Base-by-base conservation (phyloP, 1,284 basidiomycete genomes). In the Trichosporon ovoides region DNA sequence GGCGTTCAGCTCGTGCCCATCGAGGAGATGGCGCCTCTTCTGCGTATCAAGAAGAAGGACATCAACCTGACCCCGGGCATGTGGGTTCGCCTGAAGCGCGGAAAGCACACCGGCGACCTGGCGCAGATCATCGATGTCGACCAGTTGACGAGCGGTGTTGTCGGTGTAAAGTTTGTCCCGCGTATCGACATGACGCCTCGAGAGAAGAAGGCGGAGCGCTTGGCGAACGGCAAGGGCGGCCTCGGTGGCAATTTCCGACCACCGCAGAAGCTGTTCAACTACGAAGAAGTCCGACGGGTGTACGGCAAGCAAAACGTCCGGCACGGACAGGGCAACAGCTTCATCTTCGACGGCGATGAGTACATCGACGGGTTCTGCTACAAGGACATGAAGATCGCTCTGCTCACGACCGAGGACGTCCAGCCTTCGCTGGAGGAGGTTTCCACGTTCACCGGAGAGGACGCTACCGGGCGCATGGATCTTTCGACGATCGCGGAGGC, bases 341-440 rank as follows among this genome's bases (percentile, higher is more conserved):
- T 85, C 68, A 84, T 91, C 53, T 98, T 98, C 80, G 88, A 91
- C 68, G 87, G 87, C 69, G 95, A 98, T 73, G 92, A 91, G 9
- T 98, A 89, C 81, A 86, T 85, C 66, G 88, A 97, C 60, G 96
- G 95, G 4, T 97, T 95, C 78, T 86, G 96, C 68, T 89, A 97
- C 80, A 98, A 98, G 79, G 95, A 98, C 73, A 87, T 97, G 81
- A 88, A 89, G 68, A 79, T 95, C 52, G 85, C 82, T 40, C 85
- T 85, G 0, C 80, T 98, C 48, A 84, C 87, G 59, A 80, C 88
- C 49, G 95, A 98, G 67, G 88, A 94, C 68, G 88, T 98, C 46
- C 90, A 94, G 68, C 95, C 95, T 0, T 94, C 92, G 0, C 81
- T 99, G 59, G 95, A 98, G 70, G 95, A 99, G 77, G 92, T 98